Evolutionary conservation across 2,329 filamentous ascomycete species (phyloP).

Genomic region (Fusarium transvaalense): DNA sequence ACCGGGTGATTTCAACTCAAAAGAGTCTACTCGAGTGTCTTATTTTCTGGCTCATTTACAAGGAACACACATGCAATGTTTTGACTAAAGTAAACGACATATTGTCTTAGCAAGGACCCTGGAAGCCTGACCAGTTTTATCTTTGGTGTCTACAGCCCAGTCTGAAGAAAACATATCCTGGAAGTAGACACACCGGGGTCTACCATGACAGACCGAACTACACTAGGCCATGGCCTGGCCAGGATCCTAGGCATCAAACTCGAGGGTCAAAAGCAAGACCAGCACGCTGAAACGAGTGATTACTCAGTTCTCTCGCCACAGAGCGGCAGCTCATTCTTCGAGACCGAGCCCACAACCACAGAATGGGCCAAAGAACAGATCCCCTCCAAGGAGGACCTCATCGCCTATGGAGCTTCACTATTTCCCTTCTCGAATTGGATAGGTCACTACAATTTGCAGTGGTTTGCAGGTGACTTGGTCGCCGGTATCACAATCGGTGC

Average conservation of each 20-base stretch:
- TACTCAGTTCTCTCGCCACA: constrained; percentile 83
- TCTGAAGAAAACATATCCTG: neutral
- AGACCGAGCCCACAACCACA: constrained; percentile 79
- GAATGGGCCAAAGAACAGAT: constrained; percentile 78
- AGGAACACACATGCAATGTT: constrained; percentile 3
- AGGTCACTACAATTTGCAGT: constrained; percentile 85
- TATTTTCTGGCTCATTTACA: neutral
- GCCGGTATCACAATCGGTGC: constrained; percentile 75
- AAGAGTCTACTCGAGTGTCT: neutral
- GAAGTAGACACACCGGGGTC: neutral
- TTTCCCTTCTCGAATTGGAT: constrained; percentile 97
- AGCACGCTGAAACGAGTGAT: constrained; percentile 73
- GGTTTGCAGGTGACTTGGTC: constrained; percentile 89
- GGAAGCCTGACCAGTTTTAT: neutral
- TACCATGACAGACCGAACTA: constrained; percentile 47
- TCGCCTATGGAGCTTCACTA: constrained; percentile 74
- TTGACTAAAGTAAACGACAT: neutral
- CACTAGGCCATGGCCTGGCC: constrained; percentile 79
- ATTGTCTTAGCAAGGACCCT: neutral
- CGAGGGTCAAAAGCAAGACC: constrained; percentile 63
- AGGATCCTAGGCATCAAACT: constrained; percentile 87
- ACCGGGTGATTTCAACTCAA: constrained; percentile 21
- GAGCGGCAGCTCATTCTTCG: constrained; percentile 82
- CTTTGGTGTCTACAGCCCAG: neutral
- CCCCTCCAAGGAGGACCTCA: constrained; percentile 68